phyloP scores from a whole-genome alignment of 345 rosid genomes.

The Citrus unshiu region DNA sequence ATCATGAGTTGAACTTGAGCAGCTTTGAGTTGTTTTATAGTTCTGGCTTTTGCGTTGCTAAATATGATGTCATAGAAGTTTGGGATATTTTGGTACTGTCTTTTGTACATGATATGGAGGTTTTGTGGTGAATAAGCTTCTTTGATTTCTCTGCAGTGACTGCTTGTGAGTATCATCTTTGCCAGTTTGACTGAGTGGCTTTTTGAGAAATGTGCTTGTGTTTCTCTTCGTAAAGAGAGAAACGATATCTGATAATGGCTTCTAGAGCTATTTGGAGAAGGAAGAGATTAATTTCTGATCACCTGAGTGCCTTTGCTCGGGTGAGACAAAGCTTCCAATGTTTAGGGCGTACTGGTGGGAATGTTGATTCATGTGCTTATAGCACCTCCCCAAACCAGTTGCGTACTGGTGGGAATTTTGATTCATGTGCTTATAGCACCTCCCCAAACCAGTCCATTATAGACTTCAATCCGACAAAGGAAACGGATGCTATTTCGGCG shows the following conservation, averaged over 20 bases:
- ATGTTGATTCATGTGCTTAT: too few species aligned
- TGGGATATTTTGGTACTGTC: too few species aligned
- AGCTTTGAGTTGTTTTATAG: background rate
- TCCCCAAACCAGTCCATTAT: conserved; percentile 6
- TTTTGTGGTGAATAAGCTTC: too few species aligned
- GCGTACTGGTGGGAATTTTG: conserved; percentile 18
- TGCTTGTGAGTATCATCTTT: background rate
- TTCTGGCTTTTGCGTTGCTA: background rate
- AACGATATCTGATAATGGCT: conserved; percentile 45
- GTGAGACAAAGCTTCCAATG: conserved; percentile 39
- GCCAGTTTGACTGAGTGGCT: conserved; percentile 20
- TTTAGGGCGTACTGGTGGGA: conserved; percentile 25
- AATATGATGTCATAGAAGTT: background rate
- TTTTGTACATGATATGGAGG: background rate
- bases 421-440: conserved; percentile 28
- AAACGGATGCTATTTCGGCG: conserved; percentile 7
- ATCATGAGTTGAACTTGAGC: background rate
- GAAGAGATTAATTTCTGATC: conserved; percentile 42
- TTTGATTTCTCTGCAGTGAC: background rate
- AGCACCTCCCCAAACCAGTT: too few species aligned
- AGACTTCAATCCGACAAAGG: conserved; percentile 17
- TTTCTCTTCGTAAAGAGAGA: conserved; percentile 16
- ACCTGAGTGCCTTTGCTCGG: conserved; percentile 35
- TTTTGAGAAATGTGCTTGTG: conserved; percentile 23
- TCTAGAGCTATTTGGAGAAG: conserved; percentile 67